Base-by-base conservation (phyloP, 495 filamentous ascomycete species). In the Penicillium daleae region DNA sequence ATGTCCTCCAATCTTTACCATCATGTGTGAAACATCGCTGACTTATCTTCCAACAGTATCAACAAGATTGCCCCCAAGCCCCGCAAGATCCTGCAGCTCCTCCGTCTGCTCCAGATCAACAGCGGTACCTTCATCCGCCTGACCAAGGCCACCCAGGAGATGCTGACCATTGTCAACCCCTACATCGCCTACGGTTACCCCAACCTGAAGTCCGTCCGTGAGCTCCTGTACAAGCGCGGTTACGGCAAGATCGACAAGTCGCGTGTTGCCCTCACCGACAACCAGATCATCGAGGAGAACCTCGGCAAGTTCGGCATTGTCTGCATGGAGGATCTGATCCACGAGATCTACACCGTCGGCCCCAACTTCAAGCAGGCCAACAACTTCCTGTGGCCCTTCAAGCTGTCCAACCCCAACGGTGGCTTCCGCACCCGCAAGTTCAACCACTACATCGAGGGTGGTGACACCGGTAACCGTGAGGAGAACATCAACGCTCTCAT, bases 341-440 rank as follows among this genome's bases (percentile, higher is more conserved):
- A 99, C 87, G 95, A 99, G 87, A 97, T 99, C 85, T 92, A 86
- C 85, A 97, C 93, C 62, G 95, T 97, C 65, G 95, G 93, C 72
- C 93, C 94, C 83, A 97, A 97, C 87, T 99, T 99, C 91, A 99
- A 99, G 90, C 93, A 98, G 86, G 92, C 92, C 76, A 90, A 91
- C 87, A 99, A 98, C 90, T 98, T 98, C 87, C 85, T 99, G 53
- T 99, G 95, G 95, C 95, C 95, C 72, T 99, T 99, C 89, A 98
- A 99, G 90, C 89, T 99, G 71, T 92, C 87, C 86, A 96, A 93
- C 85, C 95, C 95, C 72, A 99, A 82, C 65, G 96, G 95, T 74
- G 94, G 96, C 56, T 99, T 99, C 90, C 86, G 90, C 76, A 80
- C 88, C 59, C 86, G 95, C 79, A 99, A 98, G 86, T 98, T 98